Conservation (phyloP, 805 yeast species). For the Ogataea kodamae region DNA sequence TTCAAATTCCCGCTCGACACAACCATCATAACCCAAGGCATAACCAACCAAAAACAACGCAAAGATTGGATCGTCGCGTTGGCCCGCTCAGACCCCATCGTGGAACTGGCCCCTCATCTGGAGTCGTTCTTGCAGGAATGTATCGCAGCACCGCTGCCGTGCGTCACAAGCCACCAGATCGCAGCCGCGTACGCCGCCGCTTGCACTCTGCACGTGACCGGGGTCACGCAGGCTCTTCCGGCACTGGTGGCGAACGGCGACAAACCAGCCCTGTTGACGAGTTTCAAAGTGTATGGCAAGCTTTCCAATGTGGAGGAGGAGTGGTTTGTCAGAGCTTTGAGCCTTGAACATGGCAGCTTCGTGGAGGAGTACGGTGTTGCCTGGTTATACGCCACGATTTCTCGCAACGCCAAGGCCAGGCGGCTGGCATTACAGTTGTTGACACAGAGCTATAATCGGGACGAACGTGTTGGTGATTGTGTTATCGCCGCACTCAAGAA, state of each 20-base stretch:
- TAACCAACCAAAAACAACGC: slow-evolving; percentile 61
- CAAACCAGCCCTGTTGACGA: slow-evolving; percentile 47
- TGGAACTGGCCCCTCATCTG: too few species aligned
- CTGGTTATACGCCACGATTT: slow-evolving; percentile 45
- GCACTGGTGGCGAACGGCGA: slow-evolving; percentile 38
- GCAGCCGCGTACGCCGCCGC: slow-evolving; percentile 52
- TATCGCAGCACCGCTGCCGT: slow-evolving; percentile 48
- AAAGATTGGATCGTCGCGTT: slow-evolving; percentile 64
- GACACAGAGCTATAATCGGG: slow-evolving; percentile 28
- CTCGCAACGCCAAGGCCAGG: slow-evolving; percentile 39
- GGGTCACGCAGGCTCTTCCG: slow-evolving; percentile 29
- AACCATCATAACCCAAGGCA: too few species aligned
- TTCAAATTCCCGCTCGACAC: slow-evolving; percentile 38
- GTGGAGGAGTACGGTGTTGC: slow-evolving; percentile 40
- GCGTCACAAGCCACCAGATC: slow-evolving; percentile 49
- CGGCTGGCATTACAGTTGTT: slow-evolving; percentile 34
- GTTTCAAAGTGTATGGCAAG: slow-evolving; percentile 48
- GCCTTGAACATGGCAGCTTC: slow-evolving; percentile 27
- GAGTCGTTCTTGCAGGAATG: slow-evolving; percentile 41
- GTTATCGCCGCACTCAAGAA: slow-evolving; percentile 41
- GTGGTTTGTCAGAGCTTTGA: slow-evolving; percentile 53
- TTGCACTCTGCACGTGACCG: slow-evolving; percentile 21
- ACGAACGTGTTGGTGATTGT: slow-evolving; percentile 43
- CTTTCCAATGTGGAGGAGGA: slow-evolving; percentile 40
- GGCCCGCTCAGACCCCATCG: slow-evolving; percentile 32